phyloP scores from a whole-genome alignment of 139 green algal species.

The Yamagishiella unicocca region DNA sequence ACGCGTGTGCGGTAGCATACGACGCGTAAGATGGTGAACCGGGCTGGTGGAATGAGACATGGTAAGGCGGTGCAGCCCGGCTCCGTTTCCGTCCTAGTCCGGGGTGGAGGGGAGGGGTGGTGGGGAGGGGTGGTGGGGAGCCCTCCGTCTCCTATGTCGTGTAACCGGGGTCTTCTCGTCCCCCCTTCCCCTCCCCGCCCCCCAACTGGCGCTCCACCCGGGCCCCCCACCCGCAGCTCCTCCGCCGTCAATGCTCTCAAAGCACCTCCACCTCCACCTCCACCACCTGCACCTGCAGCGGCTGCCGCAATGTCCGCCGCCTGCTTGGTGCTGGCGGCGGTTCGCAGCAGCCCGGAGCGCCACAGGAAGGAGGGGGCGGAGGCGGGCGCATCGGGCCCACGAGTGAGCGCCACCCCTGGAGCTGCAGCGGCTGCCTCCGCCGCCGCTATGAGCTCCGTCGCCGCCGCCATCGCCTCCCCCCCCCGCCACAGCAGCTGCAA shows the following conservation, averaged over 20 bases:
- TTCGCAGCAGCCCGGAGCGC: slow-evolving; percentile 66
- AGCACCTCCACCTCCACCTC: not conserved
- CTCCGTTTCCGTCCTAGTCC: no score
- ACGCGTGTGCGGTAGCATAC: no score
- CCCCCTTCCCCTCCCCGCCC: no score
- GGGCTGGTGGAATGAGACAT: no score
- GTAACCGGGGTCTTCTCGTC: no score
- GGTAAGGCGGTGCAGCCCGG: no score
- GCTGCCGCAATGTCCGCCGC: slow-evolving; percentile 57
- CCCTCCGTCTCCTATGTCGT: no score
- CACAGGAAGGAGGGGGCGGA: slow-evolving; percentile 51
- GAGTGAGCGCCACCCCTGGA: not conserved
- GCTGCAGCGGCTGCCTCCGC: slow-evolving; percentile 54
- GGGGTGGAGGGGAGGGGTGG: no score
- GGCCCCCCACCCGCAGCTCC: not conserved
- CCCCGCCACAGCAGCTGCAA: slow-evolving; percentile 72
- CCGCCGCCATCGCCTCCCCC: slow-evolving; percentile 60
- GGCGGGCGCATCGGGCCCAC: no score
- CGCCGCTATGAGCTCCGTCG: slow-evolving; percentile 63
- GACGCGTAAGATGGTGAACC: no score
- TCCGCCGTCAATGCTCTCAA: not conserved
- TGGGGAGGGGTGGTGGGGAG: no score
- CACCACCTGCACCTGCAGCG: not conserved
- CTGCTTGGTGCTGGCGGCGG: slow-evolving; percentile 65
- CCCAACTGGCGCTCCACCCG: no score